A percentile compares a stretch with the other conserved stretches of the same genome.
Evolutionary conservation across 2,329 filamentous ascomycete species (phyloP).

Genomic region (Fusarium chaquense): DNA sequence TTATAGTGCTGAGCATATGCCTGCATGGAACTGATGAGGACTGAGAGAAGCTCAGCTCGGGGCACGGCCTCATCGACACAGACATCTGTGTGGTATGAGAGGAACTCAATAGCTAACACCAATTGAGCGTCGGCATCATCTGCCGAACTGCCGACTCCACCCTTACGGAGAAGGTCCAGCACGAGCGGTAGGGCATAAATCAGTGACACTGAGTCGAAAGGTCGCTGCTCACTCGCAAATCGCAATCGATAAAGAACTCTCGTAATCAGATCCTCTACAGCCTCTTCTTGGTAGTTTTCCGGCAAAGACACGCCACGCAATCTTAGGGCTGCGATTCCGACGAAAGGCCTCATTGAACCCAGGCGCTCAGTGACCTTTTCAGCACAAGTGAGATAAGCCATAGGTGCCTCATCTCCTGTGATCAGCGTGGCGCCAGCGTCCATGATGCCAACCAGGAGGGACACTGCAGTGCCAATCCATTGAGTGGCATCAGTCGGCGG

Average conservation of each 20-base stretch:
- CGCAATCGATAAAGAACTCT: conserved; percentile 90
- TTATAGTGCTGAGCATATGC: conserved; percentile 94
- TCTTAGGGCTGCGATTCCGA: conserved; percentile 88
- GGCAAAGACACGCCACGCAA: conserved; percentile 81
- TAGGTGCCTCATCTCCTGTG: conserved; percentile 81
- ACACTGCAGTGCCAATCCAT: conserved; percentile 89
- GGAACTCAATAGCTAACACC: conserved; percentile 86
- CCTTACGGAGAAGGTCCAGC: conserved; percentile 80
- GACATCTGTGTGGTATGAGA: conserved; percentile 87
- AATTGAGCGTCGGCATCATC: conserved; percentile 93
- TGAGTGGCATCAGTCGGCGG: conserved; percentile 88
- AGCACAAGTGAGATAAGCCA: conserved; percentile 83
- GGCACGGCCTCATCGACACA: conserved; percentile 82
- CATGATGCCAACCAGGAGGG: conserved; percentile 78
- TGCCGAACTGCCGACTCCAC: conserved; percentile 76
- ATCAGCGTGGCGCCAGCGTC: conserved; percentile 84
- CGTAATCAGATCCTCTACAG: conserved; percentile 86
- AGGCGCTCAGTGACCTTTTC: conserved; percentile 80
- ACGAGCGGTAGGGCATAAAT: conserved; percentile 89
- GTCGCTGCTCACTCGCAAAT: conserved; percentile 92
- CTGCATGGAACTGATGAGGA: conserved; percentile 86
- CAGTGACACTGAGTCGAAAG: conserved; percentile 88
- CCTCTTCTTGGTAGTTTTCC: conserved; percentile 78
- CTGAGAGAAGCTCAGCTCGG: conserved; percentile 76
- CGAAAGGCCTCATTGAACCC: conserved; percentile 81